Evolutionary conservation across 2,329 filamentous ascomycete genomes (phyloP), one percentile per base, ranked within the genome.

Genomic region (Xylariales sp.): DNA sequence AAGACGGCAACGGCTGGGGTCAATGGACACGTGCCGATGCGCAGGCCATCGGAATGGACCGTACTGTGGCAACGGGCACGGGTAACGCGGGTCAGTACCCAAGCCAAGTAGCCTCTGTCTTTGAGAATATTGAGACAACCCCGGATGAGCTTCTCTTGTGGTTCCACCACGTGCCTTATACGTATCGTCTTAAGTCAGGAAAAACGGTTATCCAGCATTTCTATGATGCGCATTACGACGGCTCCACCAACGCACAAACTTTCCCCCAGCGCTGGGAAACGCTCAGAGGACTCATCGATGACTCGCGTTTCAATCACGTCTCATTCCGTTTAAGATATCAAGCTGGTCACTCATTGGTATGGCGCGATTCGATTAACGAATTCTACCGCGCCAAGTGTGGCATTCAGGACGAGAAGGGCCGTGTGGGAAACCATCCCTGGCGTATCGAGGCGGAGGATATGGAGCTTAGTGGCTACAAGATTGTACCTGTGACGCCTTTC

Each of bases 81-180:
- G 76, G 78, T 0, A 79, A 71, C 44, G 63, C 81, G 0, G 80
- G 79, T 0, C 80, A 85, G 49, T 88, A 87, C 50, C 80, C 81
- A 0, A 47, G 68, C 0, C 75, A 82, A 42, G 56, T 87, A 1
- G 74, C 76, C 0, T 54, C 62, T 3, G 56, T 63, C 49, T 87
- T 72, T 52, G 82, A 87, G 47, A 60, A 72, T 29, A 62, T 78
- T 14, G 69, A 73, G 12, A 81, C 75, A 0, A 86, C 82, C 0
- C 81, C 82, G 0, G 83, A 86, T 43, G 66, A 86, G 16, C 62
- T 87, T 1, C 57, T 87, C 3, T 64, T 87, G 3, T 88, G 83
- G 83, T 87, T 87, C 60, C 83, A 87, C 55, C 83, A 88, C 51
- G 79, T 87, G 0, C 72, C 73, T 4, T 88, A 84, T 53, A 83